Conservation (phyloP, 2,329 filamentous ascomycete genomes). For the Esteya vermicola region DNA sequence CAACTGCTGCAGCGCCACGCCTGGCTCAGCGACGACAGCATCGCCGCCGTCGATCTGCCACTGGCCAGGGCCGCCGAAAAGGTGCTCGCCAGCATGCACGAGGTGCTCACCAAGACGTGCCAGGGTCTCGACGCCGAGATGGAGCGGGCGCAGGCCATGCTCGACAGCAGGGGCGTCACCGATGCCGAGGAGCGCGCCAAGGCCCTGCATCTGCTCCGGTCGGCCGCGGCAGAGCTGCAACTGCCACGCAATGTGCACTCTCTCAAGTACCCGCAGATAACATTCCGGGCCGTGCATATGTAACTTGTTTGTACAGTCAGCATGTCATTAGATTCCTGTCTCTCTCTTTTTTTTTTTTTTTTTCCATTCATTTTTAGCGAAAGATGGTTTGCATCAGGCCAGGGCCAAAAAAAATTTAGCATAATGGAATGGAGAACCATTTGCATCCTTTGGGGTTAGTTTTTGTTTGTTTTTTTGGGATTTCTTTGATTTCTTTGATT, state of each 20-base stretch:
- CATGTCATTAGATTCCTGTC: too few species aligned
- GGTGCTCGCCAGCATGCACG: slow-evolving; percentile 86
- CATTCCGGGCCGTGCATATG: slow-evolving; percentile 37
- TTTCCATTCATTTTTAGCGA: too few species aligned
- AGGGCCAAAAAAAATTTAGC: too few species aligned
- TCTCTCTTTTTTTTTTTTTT: too few species aligned
- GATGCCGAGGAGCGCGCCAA: slow-evolving; percentile 31
- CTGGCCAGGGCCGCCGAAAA: slow-evolving; percentile 73
- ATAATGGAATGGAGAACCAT: too few species aligned
- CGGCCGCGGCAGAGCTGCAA: slow-evolving; percentile 78
- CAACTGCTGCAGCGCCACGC: slow-evolving; percentile 28
- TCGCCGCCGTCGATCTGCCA: slow-evolving; percentile 57
- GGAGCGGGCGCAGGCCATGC: slow-evolving; percentile 23
- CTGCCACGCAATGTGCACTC: slow-evolving; percentile 62
- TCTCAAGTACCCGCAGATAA: slow-evolving; percentile 49
- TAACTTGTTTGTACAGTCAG: background rate
- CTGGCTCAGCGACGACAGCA: slow-evolving; percentile 67
- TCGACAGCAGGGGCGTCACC: slow-evolving; percentile 6
- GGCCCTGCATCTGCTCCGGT: slow-evolving; percentile 52
- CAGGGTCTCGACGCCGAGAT: slow-evolving; percentile 43
- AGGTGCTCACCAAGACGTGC: slow-evolving; percentile 58
- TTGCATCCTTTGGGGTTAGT: too few species aligned
- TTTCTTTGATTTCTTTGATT: too few species aligned
- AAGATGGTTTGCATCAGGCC: too few species aligned
- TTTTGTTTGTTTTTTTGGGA: too few species aligned